Evolutionary conservation across 2,329 filamentous ascomycete species (phyloP), one percentile per base, ranked within the genome.

Genomic region (Sporothrix globosa): DNA sequence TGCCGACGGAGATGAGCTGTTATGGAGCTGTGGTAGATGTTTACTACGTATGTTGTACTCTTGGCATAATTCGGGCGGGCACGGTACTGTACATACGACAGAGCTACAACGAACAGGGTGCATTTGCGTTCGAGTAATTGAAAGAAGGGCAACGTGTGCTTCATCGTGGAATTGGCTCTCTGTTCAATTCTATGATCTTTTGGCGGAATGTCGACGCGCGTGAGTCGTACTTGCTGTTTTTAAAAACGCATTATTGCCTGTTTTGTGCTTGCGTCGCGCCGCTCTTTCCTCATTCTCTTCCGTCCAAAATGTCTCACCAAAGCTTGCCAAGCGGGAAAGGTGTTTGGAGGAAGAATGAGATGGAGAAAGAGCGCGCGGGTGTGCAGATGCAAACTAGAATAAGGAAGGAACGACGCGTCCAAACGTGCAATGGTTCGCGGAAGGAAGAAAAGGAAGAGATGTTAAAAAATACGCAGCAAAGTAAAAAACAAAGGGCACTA

Each of bases 161-260:
- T 3, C 5, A 44, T 44, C 17, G 3, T 13, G 14, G 14, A 44
- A 44, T 17, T 13, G 11, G 11, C 41, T 13, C 3, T 44, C 34
- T 34, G 34, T 34, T 34, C 34, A 34, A 34, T 34, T 9, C 34
- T 1, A 34, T 9, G 5, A 1, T 34, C 34, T 24, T 44, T 63
- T 10, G 9, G 17, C 2, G 61, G 61, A 65, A 50, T 65, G 61
- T 34, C 24, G 61, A 65, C 61, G 44, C 61, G 61, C 50, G 3
- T n/a, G 30, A n/a, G 30, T 58, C 54, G 54, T n/a, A 30, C 30
- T 58, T 58, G 30, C 27, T 13, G 21, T 54, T 54, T 13, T 56
- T 54, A 30, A 39, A 19, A 21, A 4, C 21, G 56, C 27, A 21
- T 30, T 27, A 11, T 34, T 30, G 7, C 52, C 24, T 17, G 6